These are phyloP conservation scores for Cylindrotheca fusiformis DNA, from an alignment of 108 stramenopile species.

Conservation along the genomic window DNA sequence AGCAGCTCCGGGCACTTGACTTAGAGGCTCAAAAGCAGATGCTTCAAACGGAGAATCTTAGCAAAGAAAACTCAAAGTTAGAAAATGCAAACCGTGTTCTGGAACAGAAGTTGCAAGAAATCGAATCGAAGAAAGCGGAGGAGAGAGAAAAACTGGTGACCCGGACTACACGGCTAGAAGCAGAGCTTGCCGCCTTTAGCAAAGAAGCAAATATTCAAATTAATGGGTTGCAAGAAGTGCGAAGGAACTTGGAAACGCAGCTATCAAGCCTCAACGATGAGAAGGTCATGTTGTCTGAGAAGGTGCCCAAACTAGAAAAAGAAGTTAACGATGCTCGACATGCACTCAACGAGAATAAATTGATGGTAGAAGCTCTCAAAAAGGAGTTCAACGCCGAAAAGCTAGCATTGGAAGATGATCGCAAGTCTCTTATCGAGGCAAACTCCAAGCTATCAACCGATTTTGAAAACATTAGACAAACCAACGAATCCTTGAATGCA, in stretches of 20 bases:
- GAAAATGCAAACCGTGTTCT: conserved; percentile 13
- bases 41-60: conserved; percentile 13
- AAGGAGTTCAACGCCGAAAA: conserved; percentile 10
- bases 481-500: conserved; percentile 17
- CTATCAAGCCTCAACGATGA: background rate
- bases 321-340: conserved; percentile 7
- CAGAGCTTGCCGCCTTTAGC: background rate
- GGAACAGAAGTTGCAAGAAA: conserved; percentile 16
- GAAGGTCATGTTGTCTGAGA: conserved; percentile 4
- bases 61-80: conserved; percentile 11
- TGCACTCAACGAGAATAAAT: background rate
- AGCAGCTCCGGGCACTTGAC: background rate
- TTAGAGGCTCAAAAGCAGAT: background rate
- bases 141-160: conserved; percentile 2
- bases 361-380: conserved; percentile 3
- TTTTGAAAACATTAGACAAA: conserved; percentile 14
- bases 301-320: conserved; percentile 3
- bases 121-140: background rate
- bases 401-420: conserved; percentile 6
- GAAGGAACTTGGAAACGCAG: conserved; percentile 4
- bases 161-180: conserved; percentile 5
- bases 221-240: conserved; percentile 8
- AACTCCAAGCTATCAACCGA: conserved; percentile 1
- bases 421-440: background rate
- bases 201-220: background rate